Evolutionary conservation across 306 rosid genomes (phyloP).

Genomic region (Quercus mongolica): DNA sequence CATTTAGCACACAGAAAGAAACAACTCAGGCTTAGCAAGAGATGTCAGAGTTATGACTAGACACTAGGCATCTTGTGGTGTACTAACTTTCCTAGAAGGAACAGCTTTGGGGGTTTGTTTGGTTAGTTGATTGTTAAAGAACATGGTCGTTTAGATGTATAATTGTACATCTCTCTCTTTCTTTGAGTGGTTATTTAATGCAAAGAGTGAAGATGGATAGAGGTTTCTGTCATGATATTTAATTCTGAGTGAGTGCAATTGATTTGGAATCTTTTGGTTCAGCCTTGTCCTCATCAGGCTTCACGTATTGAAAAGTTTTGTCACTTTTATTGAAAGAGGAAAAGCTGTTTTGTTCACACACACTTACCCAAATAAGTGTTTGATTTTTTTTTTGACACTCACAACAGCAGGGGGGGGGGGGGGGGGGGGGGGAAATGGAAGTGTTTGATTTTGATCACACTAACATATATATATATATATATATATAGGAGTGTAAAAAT

Average conservation of each 20-base stretch:
- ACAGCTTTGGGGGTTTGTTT: slow-evolving; percentile 12
- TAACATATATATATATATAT: too few species aligned
- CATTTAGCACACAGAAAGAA: too few species aligned
- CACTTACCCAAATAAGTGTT: too few species aligned
- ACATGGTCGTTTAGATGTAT: background rate
- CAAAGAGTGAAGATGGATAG: slow-evolving; percentile 2
- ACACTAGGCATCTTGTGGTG: background rate
- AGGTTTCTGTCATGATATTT: slow-evolving; percentile 21
- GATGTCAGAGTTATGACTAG: background rate
- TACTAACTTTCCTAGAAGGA: background rate
- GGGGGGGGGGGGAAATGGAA: too few species aligned
- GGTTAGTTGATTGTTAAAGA: background rate
- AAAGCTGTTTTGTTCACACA: too few species aligned
- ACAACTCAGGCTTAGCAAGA: background rate
- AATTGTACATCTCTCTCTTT: background rate
- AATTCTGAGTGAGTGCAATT: background rate
- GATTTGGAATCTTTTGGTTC: background rate
- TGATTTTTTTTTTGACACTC: too few species aligned
- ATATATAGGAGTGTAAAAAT: too few species aligned
- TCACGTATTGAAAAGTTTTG: background rate
- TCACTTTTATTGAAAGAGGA: background rate
- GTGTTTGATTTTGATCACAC: too few species aligned
- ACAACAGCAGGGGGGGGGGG: too few species aligned
- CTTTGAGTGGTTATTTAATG: slow-evolving; percentile 16
- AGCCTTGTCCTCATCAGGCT: background rate